Conservation (phyloP, 208 protist genomes). For the Tritrichomonas foetus region DNA sequence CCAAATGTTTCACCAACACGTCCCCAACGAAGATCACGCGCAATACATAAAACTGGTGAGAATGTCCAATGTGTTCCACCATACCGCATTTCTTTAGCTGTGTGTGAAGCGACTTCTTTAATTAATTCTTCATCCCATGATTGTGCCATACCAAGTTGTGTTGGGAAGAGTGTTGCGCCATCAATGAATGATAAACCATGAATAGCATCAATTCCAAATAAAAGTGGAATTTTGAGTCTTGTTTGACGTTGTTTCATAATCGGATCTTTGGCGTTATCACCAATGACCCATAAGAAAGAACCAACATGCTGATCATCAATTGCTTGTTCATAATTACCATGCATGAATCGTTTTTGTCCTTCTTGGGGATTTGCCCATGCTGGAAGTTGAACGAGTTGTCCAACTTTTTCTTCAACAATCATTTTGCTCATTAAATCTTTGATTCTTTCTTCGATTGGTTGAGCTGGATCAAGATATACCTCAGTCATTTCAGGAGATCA, state of each 20-base stretch:
- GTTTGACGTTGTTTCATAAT: neutral
- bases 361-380: no score
- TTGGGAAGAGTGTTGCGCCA: constrained; percentile 58
- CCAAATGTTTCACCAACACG: constrained; percentile 64
- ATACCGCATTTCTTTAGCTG: constrained; percentile 55
- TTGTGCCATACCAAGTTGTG: constrained; percentile 53
- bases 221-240: constrained; percentile 47
- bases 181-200: constrained; percentile 52
- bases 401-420: neutral
- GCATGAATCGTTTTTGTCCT: neutral
- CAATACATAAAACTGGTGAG: constrained; percentile 56
- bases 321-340: no score
- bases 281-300: neutral
- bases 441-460: neutral
- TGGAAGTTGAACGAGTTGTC: neutral
- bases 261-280: neutral
- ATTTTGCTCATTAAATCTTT: neutral
- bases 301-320: neutral
- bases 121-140: constrained; percentile 53
- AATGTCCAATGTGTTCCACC: constrained; percentile 61
- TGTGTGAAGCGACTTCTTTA: neutral
- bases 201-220: constrained; percentile 58
- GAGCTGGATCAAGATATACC: neutral
- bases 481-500: neutral
- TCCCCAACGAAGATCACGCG: constrained; percentile 52